Conservation (phyloP, 1,284 basidiomycete genomes). For the Cystobasidiaceae sp. region DNA sequence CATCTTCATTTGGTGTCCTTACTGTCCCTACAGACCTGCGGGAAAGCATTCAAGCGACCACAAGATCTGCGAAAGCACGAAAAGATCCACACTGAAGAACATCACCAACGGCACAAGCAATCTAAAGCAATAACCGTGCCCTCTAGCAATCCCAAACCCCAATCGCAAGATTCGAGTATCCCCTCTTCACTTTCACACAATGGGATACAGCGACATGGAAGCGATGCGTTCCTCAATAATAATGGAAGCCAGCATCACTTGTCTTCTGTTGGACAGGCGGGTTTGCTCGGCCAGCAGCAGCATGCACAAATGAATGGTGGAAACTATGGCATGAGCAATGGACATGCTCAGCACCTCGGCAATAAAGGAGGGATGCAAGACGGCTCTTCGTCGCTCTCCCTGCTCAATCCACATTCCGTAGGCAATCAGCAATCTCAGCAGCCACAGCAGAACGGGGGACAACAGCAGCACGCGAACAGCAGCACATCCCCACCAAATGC, state of each 20-base stretch:
- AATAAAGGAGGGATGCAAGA: no score
- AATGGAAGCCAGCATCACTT: not conserved
- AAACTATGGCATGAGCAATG: not conserved
- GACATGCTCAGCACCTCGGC: no score
- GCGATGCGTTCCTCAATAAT: not conserved
- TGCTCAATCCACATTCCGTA: no score
- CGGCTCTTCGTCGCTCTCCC: no score
- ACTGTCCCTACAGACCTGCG: conserved; percentile 57
- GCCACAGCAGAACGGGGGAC: no score
- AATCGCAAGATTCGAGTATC: not conserved
- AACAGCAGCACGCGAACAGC: no score
- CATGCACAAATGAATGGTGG: not conserved
- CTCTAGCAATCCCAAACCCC: not conserved
- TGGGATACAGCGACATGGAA: not conserved
- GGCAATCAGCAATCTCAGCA: no score
- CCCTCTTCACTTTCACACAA: not conserved
- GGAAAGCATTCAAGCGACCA: conserved; percentile 95
- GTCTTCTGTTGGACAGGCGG: not conserved
- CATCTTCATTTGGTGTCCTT: conserved; percentile 1
- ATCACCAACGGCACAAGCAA: conserved; percentile 87
- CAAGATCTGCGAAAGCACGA: conserved; percentile 99
- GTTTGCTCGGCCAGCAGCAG: no score
- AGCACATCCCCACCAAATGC: not conserved
- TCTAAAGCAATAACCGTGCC: conserved; percentile 77
- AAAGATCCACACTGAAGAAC: conserved; percentile 96